Percentiles rank a stretch among this genome's conserved stretches.
phyloP scores from a whole-genome alignment of 768 basidiomycete genomes.

The Pleurotus tuber-regium region DNA sequence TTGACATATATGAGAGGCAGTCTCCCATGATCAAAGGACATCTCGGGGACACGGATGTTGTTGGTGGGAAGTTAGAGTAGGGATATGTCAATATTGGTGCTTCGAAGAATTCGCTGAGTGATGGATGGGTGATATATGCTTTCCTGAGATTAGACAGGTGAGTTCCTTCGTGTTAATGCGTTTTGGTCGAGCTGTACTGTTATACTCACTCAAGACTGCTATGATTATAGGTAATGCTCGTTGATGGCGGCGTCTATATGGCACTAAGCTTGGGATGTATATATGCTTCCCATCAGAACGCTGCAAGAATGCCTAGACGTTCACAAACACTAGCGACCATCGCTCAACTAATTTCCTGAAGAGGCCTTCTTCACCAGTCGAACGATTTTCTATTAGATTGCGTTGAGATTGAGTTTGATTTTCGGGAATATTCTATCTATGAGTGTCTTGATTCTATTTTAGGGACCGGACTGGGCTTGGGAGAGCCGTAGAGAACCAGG shows the following conservation, averaged over 20 bases:
- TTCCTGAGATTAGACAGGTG: background rate
- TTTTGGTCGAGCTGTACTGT: background rate
- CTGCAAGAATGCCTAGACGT: too few relatives aligned
- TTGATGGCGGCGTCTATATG: background rate
- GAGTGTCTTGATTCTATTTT: background rate
- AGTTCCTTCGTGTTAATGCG: background rate
- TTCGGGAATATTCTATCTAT: constrained; percentile 6
- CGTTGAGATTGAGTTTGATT: constrained; percentile 7
- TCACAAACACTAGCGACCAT: background rate
- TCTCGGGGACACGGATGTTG: constrained; percentile 6
- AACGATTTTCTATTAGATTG: background rate
- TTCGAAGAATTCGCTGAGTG: background rate
- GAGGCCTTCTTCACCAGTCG: background rate
- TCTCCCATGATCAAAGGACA: constrained; percentile 3
- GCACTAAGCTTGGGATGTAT: too few relatives aligned
- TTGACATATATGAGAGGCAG: constrained; percentile 1
- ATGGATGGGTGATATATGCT: background rate
- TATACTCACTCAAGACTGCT: background rate
- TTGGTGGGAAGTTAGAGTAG: constrained; percentile 6
- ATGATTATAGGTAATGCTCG: background rate
- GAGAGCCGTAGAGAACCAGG: background rate
- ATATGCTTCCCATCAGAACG: background rate
- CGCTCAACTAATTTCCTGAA: background rate
- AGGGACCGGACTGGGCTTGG: background rate
- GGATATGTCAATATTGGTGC: background rate